These are phyloP conservation scores for Phytophthora citrophthora DNA, from an alignment of 352 stramenopile species.

Conservation along the genomic window DNA sequence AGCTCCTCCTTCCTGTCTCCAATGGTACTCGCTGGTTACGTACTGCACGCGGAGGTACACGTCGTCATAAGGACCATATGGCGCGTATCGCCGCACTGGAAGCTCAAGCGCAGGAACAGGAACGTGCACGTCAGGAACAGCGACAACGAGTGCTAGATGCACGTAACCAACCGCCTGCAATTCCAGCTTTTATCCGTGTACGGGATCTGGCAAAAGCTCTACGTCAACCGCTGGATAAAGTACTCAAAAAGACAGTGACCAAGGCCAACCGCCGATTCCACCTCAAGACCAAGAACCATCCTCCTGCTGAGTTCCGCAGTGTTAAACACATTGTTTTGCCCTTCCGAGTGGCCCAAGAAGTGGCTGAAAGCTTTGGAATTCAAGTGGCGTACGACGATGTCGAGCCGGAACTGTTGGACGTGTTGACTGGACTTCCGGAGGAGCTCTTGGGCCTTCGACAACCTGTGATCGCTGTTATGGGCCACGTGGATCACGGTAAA, in stretches of 20 bases:
- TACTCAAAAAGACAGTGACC: constrained; percentile 66
- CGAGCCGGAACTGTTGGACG: constrained; percentile 51
- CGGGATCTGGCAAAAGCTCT: constrained; percentile 79
- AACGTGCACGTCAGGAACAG: constrained; percentile 17
- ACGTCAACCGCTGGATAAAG: constrained; percentile 67
- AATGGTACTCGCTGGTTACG: constrained; percentile 27
- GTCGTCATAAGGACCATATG: constrained; percentile 35
- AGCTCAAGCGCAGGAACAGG: constrained; percentile 11
- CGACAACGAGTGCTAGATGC: constrained; percentile 32
- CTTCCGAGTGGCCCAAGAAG: constrained; percentile 62
- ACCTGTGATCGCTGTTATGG: constrained; percentile 99
- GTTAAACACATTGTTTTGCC: constrained; percentile 81
- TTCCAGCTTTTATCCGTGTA: constrained; percentile 69
- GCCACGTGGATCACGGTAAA: constrained; percentile 99
- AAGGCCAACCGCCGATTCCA: constrained; percentile 67
- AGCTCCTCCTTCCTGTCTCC: neutral
- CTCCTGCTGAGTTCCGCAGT: constrained; percentile 71
- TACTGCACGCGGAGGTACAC: constrained; percentile 32
- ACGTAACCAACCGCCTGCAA: constrained; percentile 20
- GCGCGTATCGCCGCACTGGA: constrained; percentile 20
- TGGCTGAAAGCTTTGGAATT: constrained; percentile 52
- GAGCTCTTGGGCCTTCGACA: constrained; percentile 55
- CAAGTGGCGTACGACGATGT: constrained; percentile 66
- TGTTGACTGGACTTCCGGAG: constrained; percentile 21
- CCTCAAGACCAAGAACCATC: constrained; percentile 44